Conservation (phyloP, 148 eudicot species). For the Amaranthus palmeri region DNA sequence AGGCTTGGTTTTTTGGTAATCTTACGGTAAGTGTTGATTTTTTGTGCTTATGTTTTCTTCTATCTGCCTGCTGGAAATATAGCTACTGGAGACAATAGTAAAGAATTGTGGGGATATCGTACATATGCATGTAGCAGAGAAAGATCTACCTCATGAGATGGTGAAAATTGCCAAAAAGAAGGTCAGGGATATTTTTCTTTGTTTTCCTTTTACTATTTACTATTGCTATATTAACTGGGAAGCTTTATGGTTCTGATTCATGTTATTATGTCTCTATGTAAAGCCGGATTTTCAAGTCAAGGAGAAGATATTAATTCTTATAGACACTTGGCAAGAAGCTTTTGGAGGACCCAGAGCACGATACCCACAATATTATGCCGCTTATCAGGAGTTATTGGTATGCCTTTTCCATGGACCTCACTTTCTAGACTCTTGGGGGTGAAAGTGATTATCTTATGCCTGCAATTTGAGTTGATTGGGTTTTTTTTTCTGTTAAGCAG, state of each 20-base stretch:
- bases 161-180: conserved; percentile 79
- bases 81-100: conserved; percentile 88
- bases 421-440: neutral
- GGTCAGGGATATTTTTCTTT: conserved; percentile 32
- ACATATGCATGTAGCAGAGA: conserved; percentile 98
- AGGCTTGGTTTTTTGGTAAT: conserved; percentile 4
- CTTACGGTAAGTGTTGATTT: no score
- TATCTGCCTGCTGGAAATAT: conserved; percentile 15
- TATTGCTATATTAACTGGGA: conserved; percentile 5
- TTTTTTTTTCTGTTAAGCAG: neutral
- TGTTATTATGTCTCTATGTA: conserved; percentile 1
- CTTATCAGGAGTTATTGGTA: conserved; percentile 95
- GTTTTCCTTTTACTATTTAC: neutral
- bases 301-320: conserved; percentile 86
- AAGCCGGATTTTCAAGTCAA: conserved; percentile 88
- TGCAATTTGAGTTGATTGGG: neutral
- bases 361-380: conserved; percentile 87
- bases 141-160: conserved; percentile 83
- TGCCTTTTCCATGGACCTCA: conserved; percentile 11
- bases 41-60: conserved; percentile 10
- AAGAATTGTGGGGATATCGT: conserved; percentile 93
- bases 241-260: neutral
- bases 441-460: neutral
- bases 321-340: conserved; percentile 99
- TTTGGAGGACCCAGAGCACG: conserved; percentile 94